Base-by-base conservation (phyloP, 345 rosid species). In the Viola odorata region DNA sequence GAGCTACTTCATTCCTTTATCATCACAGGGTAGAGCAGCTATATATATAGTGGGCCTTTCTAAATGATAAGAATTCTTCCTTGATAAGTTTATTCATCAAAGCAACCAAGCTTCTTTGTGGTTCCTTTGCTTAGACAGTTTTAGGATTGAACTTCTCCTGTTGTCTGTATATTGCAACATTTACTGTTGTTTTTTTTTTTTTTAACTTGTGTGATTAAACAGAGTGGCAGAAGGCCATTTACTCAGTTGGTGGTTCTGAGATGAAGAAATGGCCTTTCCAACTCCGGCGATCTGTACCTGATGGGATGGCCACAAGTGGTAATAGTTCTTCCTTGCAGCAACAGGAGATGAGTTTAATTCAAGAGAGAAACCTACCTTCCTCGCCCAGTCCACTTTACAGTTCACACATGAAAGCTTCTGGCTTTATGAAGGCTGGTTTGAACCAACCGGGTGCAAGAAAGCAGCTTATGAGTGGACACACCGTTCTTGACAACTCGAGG, bases 141-240 rank as follows among this genome's bases (percentile, higher is more conserved):
- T 1, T 7, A 44, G 7, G 47, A 44, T 44, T 44, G 47, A 44
- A 44, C 47, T 44, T 7, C 47, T 44, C 2, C 58, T 15, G 12
- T 54, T 23, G 41, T n/a, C 58, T 54, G 58, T 37, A 6, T 41
- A 54, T 54, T 55, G 42, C 13, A 55, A 16, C 14, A 52, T 55
- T 55, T 37, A 23, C 38, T 55, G 42, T 4, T 55, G 45, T 15
- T 44, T 39, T 62, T 60, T 1, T 63, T 69, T 54, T 36, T 61
- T 56, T 60, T 42, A 70, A 51, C 39, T 13, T 13, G 15, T 61
- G 62, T 66, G 70, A 50, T 72, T 64, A 55, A 69, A 75, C 86
- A 94, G 99, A 90, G 76, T 95, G 99, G 99, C 97, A 95, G 74
- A 95, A 88, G 63, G 97, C 99, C 60, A 85, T 95, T 69, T 85